Evolutionary conservation across 352 stramenopile species (phyloP).

Genomic region (Globisporangium middletonii): DNA sequence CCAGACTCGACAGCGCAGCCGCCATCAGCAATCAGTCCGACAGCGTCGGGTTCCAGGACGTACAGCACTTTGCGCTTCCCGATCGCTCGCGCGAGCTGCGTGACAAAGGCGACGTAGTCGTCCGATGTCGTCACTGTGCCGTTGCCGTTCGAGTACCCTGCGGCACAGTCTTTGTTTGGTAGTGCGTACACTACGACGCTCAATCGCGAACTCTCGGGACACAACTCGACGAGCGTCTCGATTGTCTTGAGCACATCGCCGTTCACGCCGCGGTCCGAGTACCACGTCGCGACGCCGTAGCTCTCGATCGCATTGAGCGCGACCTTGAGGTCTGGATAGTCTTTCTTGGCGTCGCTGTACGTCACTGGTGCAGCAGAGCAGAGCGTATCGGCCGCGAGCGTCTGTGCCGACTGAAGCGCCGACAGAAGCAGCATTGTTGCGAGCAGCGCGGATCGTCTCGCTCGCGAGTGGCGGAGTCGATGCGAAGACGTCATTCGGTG

Average conservation of each 20-base stretch:
- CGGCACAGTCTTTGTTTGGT: constrained; percentile 72
- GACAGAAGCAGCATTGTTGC: not conserved
- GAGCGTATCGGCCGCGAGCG: constrained; percentile 8
- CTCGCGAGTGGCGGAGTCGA: too few relatives aligned
- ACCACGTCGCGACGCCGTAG: constrained; percentile 42
- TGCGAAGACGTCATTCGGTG: too few relatives aligned
- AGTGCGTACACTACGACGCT: constrained; percentile 45
- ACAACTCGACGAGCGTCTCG: constrained; percentile 20
- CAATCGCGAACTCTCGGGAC: constrained; percentile 19
- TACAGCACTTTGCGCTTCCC: constrained; percentile 54
- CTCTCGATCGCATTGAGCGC: constrained; percentile 30
- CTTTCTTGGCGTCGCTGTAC: constrained; percentile 26
- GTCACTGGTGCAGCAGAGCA: constrained; percentile 32
- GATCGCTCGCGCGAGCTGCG: constrained; percentile 16
- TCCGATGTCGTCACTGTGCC: constrained; percentile 30
- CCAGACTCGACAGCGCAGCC: constrained; percentile 23
- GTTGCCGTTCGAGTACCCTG: constrained; percentile 29
- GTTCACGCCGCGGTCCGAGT: constrained; percentile 33
- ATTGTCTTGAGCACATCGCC: constrained; percentile 19
- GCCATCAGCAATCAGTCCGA: constrained; percentile 35
- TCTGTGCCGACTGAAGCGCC: not conserved
- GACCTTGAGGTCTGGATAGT: constrained; percentile 24
- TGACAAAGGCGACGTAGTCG: constrained; percentile 45
- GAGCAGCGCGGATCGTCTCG: not conserved
- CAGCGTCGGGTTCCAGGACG: constrained; percentile 60